phyloP scores from a whole-genome alignment of 2,329 filamentous ascomycete species.

The Aureobasidium uvarum region DNA sequence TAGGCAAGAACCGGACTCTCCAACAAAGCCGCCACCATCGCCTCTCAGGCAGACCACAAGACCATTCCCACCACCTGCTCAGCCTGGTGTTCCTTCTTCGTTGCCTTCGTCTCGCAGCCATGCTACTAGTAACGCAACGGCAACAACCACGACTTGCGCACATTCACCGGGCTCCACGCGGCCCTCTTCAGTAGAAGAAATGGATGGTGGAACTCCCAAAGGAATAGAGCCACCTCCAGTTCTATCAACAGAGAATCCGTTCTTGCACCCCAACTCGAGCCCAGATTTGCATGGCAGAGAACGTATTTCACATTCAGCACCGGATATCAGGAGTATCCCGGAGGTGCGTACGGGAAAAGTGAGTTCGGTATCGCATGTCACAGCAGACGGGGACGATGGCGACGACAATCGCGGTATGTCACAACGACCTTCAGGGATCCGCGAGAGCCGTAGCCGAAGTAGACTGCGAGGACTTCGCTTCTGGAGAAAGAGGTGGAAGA shows the following conservation, averaged over 20 bases:
- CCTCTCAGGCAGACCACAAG: slow-evolving; percentile 7
- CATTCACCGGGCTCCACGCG: slow-evolving; percentile 37
- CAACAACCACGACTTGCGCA: slow-evolving; percentile 32
- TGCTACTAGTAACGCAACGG: slow-evolving; percentile 37
- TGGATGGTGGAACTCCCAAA: slow-evolving; percentile 34
- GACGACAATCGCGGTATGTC: slow-evolving; percentile 18
- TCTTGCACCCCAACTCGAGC: slow-evolving; percentile 22
- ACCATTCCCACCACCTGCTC: neutral
- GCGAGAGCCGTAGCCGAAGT: slow-evolving; percentile 39
- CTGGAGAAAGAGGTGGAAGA: slow-evolving; percentile 36
- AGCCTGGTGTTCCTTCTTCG: slow-evolving; percentile 29
- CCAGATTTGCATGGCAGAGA: slow-evolving; percentile 20
- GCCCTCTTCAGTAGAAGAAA: slow-evolving; percentile 37
- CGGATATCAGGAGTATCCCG: slow-evolving; percentile 19
- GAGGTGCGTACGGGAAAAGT: slow-evolving; percentile 17
- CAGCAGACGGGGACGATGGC: neutral
- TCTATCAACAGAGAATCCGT: slow-evolving; percentile 24
- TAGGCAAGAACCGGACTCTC: slow-evolving; percentile 16
- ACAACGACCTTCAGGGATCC: slow-evolving; percentile 13
- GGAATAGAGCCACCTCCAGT: slow-evolving; percentile 25
- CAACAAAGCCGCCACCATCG: slow-evolving; percentile 11
- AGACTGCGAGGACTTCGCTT: slow-evolving; percentile 40
- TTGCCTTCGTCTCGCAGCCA: slow-evolving; percentile 38
- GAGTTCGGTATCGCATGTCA: slow-evolving; percentile 8
- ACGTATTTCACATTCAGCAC: slow-evolving; percentile 16